These are phyloP conservation scores for Naematelia aurantialba DNA, from an alignment of 768 basidiomycete genomes.

Conservation along the genomic window DNA sequence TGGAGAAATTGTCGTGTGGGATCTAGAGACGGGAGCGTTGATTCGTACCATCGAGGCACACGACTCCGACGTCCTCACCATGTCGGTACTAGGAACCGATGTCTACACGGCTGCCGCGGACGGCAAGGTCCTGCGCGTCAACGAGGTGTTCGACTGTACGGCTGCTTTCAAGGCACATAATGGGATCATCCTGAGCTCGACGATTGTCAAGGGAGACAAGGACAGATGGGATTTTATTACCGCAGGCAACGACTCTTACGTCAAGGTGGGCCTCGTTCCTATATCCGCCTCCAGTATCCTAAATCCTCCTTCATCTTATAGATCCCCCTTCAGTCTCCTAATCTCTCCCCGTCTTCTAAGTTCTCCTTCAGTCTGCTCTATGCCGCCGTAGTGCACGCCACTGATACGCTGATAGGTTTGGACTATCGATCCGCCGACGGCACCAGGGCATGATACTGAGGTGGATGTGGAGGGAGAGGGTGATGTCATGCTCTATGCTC, in stretches of 20 bases:
- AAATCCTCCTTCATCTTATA: neutral
- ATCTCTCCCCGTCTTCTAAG: neutral
- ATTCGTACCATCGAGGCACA: slow-evolving; percentile 82
- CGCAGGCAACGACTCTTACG: slow-evolving; percentile 77
- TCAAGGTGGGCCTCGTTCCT: slow-evolving; percentile 61
- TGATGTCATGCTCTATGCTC: slow-evolving; percentile 73
- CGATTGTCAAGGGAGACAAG: slow-evolving; percentile 54
- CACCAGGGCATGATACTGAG: slow-evolving; percentile 13
- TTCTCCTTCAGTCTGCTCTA: neutral
- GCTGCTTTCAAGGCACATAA: slow-evolving; percentile 77
- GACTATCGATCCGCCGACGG: slow-evolving; percentile 47
- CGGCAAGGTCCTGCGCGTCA: slow-evolving; percentile 75
- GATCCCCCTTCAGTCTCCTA: neutral
- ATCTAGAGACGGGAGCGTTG: slow-evolving; percentile 81
- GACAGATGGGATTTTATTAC: slow-evolving; percentile 59
- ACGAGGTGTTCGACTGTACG: slow-evolving; percentile 76
- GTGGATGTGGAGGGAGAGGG: slow-evolving; percentile 40
- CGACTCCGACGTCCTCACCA: slow-evolving; percentile 79
- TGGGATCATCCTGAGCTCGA: slow-evolving; percentile 77
- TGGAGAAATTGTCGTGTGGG: slow-evolving; percentile 84
- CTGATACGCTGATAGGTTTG: slow-evolving; percentile 49
- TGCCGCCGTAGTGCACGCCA: neutral
- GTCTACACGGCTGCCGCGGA: slow-evolving; percentile 58
- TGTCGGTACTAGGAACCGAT: slow-evolving; percentile 64
- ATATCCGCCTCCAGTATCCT: neutral